Conservation (phyloP, 176 grass and related monocot species). For the Juncus effusus region DNA sequence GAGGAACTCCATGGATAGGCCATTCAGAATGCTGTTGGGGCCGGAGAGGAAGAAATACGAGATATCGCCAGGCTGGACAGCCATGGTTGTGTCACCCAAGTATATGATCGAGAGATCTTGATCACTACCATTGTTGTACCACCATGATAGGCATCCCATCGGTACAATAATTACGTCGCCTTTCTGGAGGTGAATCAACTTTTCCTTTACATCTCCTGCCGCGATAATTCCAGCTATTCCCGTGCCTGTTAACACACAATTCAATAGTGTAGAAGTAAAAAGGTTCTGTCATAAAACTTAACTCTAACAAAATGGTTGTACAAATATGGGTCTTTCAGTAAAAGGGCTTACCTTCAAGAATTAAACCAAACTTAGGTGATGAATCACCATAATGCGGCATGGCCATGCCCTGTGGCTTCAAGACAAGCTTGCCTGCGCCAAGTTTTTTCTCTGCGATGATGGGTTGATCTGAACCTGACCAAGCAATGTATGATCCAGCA, state of each 20-base stretch:
- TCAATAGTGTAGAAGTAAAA: too few relatives aligned
- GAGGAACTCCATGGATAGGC: constrained; percentile 12
- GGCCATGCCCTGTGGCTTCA: constrained; percentile 25
- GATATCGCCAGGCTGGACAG: constrained; percentile 18
- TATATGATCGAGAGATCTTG: constrained; percentile 10
- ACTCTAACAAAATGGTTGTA: too few relatives aligned
- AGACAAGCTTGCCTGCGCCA: constrained; percentile 18
- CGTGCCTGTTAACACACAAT: not conserved
- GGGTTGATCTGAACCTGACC: constrained; percentile 25
- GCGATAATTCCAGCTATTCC: constrained; percentile 7
- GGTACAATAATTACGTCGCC: constrained; percentile 27
- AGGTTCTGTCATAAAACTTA: too few relatives aligned
- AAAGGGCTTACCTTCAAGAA: constrained; percentile 26
- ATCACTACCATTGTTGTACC: constrained; percentile 24
- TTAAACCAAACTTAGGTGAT: constrained; percentile 24
- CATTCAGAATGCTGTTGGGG: not conserved
- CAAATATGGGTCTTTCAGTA: not conserved
- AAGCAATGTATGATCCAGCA: constrained; percentile 28
- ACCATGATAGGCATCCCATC: constrained; percentile 30
- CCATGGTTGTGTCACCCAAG: constrained; percentile 24
- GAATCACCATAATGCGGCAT: constrained; percentile 33
- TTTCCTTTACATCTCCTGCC: constrained; percentile 5
- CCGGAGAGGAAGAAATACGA: constrained; percentile 35
- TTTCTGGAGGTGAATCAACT: constrained; percentile 15
- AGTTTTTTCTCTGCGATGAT: constrained; percentile 12